These are phyloP conservation scores for Pyrrhoderma noxium DNA, from an alignment of 1,284 basidiomycete species.

Conservation along the genomic window DNA sequence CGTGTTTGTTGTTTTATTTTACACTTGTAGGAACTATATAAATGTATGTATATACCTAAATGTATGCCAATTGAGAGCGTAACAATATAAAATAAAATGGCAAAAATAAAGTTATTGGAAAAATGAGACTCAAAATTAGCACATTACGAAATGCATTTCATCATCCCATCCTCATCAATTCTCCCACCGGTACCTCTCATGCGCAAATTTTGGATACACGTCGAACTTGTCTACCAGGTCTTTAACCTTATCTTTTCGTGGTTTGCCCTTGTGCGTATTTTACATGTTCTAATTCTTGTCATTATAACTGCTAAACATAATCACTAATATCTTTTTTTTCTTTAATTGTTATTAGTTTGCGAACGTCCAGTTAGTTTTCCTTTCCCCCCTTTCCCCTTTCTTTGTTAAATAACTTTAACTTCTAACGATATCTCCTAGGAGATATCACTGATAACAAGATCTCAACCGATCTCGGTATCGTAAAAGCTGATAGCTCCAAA, in stretches of 20 bases:
- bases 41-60: no score
- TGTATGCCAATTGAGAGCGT: not conserved
- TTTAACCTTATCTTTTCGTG: constrained; percentile 90
- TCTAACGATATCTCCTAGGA: constrained; percentile 76
- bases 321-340: not conserved
- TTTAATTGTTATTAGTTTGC: not conserved
- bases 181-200: no score
- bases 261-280: constrained; percentile 73
- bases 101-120: no score
- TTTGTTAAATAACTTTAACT: constrained; percentile 15
- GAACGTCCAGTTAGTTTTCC: constrained; percentile 64
- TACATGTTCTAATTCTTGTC: constrained; percentile 27
- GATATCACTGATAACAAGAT: constrained; percentile 76
- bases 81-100: not conserved
- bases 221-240: constrained; percentile 89
- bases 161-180: no score
- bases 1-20: no score
- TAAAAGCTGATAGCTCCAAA: constrained; percentile 47
- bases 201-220: constrained; percentile 88
- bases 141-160: no score
- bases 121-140: no score
- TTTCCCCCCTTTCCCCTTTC: constrained; percentile 8
- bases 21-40: no score
- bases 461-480: constrained; percentile 76
- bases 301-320: constrained; percentile 29